Base-by-base conservation (phyloP, 2,329 filamentous ascomycete genomes). In the Xylaria sp. region DNA sequence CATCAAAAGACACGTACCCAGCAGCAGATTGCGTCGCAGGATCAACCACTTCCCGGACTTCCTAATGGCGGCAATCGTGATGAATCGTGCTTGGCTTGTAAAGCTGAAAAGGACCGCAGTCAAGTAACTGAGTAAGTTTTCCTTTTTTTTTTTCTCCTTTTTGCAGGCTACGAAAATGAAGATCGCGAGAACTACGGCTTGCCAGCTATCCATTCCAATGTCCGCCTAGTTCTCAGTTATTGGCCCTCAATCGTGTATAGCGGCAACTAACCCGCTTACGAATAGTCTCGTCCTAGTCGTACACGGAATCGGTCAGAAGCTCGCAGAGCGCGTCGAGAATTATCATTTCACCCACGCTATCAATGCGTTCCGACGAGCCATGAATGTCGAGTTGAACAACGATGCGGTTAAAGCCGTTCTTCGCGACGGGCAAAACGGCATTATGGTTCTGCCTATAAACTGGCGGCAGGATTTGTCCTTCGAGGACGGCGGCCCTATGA, bases 281-380 rank as follows among this genome's bases (percentile, higher is more conserved):
- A 32, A 56, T 54, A 71, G 70, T 77, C 84, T 99, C 8, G 88
- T 98, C 1, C 85, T 99, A 4, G 93, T 98, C 10, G 92, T 96
- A 52, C 96, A 99, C 76, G 96, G 96, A 1, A 98, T 99, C 72
- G 96, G 96, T 0, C 96, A 99, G 79, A 98, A 99, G 79, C 87
- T 98, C 59, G 97, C 94, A 0, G 94, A 99, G 78, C 87, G 94
- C 13, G 93, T 98, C 70, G 95, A 98, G 80, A 97, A 94, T 75
- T 99, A 94, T 76, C 94, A 98, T 79, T 99, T 99, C 76, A 99
- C 96, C 0, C 95, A 98, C 79, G 93, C 94, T 5, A 95, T 98
- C 78, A 98, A 97, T 77, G 89, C 91, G 0, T 96, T 99, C 74
- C 90, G 96, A 13, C 88, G 94, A 68, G 90, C 93, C 23, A 88